Conservation (phyloP, 805 yeast species). For the Yarrowia osloensis region DNA sequence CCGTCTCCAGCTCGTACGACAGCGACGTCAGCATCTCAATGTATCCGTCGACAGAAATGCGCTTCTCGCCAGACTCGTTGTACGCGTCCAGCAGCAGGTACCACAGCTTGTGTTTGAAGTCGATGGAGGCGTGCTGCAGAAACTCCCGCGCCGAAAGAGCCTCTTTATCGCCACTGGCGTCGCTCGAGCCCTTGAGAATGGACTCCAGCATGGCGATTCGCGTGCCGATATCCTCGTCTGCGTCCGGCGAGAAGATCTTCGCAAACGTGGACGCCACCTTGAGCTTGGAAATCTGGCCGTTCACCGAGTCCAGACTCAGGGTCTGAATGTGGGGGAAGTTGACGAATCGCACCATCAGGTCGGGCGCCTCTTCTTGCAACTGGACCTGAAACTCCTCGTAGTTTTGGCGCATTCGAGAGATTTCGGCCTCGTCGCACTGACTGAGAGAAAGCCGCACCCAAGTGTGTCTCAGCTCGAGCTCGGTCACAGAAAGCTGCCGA, state of each 20-base stretch:
- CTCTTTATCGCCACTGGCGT: slow-evolving; percentile 38
- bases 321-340: slow-evolving; percentile 64
- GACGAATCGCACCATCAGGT: slow-evolving; percentile 49
- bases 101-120: slow-evolving; percentile 74
- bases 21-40: slow-evolving; percentile 50
- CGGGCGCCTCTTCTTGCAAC: slow-evolving; percentile 27
- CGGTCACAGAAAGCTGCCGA: neutral
- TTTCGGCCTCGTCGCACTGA: slow-evolving; percentile 47
- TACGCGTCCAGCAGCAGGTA: slow-evolving; percentile 64
- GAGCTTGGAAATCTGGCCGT: slow-evolving; percentile 67
- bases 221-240: slow-evolving; percentile 17
- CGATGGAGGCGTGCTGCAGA: slow-evolving; percentile 62
- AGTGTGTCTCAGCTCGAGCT: slow-evolving; percentile 42
- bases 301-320: slow-evolving; percentile 53
- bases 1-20: slow-evolving; percentile 44
- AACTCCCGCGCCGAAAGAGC: slow-evolving; percentile 61
- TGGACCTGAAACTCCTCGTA: slow-evolving; percentile 36
- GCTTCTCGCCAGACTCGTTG: slow-evolving; percentile 45
- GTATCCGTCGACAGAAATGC: slow-evolving; percentile 53
- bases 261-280: slow-evolving; percentile 69
- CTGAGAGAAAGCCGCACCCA: slow-evolving; percentile 54
- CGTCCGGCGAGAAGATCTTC: slow-evolving; percentile 45
- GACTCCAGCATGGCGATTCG: slow-evolving; percentile 39
- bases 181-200: slow-evolving; percentile 42
- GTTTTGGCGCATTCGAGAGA: slow-evolving; percentile 40